Conservation (phyloP, 2,329 filamentous ascomycete species). For the Talaromyces rugulosus region DNA sequence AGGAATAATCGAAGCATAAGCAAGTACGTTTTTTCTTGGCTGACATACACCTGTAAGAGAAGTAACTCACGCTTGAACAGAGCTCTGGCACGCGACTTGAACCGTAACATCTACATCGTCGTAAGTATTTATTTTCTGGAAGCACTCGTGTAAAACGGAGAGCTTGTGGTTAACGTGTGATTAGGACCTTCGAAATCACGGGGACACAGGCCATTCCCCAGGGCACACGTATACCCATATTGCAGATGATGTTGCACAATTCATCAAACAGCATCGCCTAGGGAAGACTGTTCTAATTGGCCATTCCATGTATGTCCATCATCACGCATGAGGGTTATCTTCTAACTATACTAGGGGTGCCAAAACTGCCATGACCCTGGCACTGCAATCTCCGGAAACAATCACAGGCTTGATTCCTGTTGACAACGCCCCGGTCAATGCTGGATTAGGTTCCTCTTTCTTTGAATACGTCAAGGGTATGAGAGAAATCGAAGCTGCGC, state of each 20-base stretch:
- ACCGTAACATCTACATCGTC: slow-evolving; percentile 75
- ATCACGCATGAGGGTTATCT: neutral
- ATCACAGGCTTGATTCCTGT: slow-evolving; percentile 74
- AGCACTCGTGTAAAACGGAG: neutral
- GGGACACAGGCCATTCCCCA: slow-evolving; percentile 73
- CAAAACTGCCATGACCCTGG: slow-evolving; percentile 86
- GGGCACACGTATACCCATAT: slow-evolving; percentile 77
- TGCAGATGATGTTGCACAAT: slow-evolving; percentile 76
- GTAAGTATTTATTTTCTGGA: slow-evolving; percentile 43
- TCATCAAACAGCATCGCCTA: slow-evolving; percentile 70
- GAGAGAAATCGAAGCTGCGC: slow-evolving; percentile 69
- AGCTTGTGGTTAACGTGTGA: neutral
- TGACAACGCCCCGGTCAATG: slow-evolving; percentile 88
- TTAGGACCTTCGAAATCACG: slow-evolving; percentile 88
- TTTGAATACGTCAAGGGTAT: slow-evolving; percentile 77
- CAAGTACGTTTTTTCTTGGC: slow-evolving; percentile 61
- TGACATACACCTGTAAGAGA: neutral
- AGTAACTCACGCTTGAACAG: slow-evolving; percentile 40
- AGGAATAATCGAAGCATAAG: slow-evolving; percentile 92
- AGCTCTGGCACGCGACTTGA: slow-evolving; percentile 73
- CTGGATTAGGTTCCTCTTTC: slow-evolving; percentile 69
- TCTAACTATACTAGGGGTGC: slow-evolving; percentile 62
- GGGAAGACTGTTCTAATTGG: slow-evolving; percentile 73
- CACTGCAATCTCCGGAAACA: slow-evolving; percentile 63
- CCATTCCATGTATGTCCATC: slow-evolving; percentile 74